phyloP scores from a whole-genome alignment of 2,329 filamentous ascomycete genomes.

The Colletotrichum lupini region DNA sequence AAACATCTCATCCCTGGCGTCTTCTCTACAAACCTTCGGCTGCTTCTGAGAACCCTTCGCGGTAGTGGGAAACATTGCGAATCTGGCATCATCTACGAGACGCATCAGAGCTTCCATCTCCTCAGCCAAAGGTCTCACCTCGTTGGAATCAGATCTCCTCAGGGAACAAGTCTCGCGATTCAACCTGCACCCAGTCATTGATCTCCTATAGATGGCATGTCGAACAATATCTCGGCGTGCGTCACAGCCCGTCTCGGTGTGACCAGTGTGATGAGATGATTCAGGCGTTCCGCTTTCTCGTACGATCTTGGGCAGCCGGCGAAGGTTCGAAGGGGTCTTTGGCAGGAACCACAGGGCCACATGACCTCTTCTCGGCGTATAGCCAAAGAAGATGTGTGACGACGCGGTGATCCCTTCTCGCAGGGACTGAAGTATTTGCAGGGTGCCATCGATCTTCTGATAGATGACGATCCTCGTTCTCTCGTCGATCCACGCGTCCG shows the following conservation, averaged over 20 bases:
- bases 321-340: background rate
- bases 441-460: background rate
- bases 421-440: background rate
- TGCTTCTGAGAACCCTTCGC: background rate
- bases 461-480: background rate
- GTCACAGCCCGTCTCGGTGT: background rate
- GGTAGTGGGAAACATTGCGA: background rate
- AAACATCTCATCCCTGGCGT: background rate
- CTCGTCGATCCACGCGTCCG: background rate
- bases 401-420: background rate
- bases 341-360: background rate
- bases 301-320: background rate
- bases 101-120: background rate
- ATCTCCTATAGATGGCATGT: background rate
- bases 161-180: background rate
- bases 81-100: background rate
- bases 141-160: background rate
- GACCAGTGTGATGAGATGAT: background rate
- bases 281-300: background rate
- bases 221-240: background rate
- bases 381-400: conserved; percentile 11
- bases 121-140: background rate
- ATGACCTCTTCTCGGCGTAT: background rate
- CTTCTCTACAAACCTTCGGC: background rate
- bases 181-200: background rate